Evolutionary conservation across 192 early-diverging fungal species (phyloP), one percentile per base, ranked within the genome.

Genomic region (Coemansia sp.): DNA sequence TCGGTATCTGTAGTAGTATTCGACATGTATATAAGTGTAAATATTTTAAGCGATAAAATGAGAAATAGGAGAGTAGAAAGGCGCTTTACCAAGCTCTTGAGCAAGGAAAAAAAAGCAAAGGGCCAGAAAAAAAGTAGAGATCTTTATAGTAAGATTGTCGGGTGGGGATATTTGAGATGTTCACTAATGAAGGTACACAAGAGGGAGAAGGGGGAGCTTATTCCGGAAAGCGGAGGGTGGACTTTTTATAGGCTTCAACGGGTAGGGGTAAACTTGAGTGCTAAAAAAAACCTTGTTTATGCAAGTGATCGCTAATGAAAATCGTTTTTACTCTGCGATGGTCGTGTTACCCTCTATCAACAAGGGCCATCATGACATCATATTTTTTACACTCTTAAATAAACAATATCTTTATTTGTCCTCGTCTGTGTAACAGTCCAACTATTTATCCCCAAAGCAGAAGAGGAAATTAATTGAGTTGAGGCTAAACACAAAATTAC

Each of bases 221-320:
- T 58, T 16, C 35, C 55, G 55, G 55, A 11, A 7, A 7, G 55
- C 28, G 14, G 55, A 32, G 30, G 23, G 30, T 58, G 28, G 26
- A 17, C 30, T 7, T 58, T 58, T 35, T 58, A 58, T 58, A 58
- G 55, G 53, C 53, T 55, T 58, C 23, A 9, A 6, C 4, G 14
- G 55, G 55, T 11, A 26, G 55, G 16, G 16, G 6, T 17, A 58
- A 58, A 10, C 2, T 28, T 14, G 19, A 23, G 13, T 10, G 26
- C 10, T 28, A 32, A 30, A 58, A 35, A 33, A 58, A 58, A 55
- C 28, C 53, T 58, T 58, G 8, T 28, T 58, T 17, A 58, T 58
- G 55, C 55, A 58, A 58, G 17, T 35, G 55, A 58, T 58, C 55
- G 53, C 26, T 55, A 26, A 32, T 55, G 55, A 30, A 33, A 58